These are phyloP conservation scores for Cyberlindnera mycetangii DNA, from an alignment of 805 yeast species.

Conservation along the genomic window DNA sequence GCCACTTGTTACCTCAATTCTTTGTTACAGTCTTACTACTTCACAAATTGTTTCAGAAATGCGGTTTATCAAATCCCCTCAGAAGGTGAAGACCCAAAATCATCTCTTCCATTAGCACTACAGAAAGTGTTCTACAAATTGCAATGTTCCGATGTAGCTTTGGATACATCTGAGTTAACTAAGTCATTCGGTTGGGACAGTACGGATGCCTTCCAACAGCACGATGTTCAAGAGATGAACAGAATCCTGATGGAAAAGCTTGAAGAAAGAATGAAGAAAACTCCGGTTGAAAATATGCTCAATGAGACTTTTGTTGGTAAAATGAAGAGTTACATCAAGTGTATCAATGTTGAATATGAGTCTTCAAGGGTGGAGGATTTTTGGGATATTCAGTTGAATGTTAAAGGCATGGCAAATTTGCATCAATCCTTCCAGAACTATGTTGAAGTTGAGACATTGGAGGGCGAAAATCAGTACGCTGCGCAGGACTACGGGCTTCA, in stretches of 20 bases:
- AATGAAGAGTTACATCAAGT: constrained; percentile 92
- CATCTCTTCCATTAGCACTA: constrained; percentile 75
- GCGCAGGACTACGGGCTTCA: constrained; percentile 89
- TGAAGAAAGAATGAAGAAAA: constrained; percentile 88
- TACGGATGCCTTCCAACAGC: constrained; percentile 94
- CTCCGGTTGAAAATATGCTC: constrained; percentile 70
- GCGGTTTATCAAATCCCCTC: constrained; percentile 91
- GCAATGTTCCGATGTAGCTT: constrained; percentile 68
- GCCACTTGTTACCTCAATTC: constrained; percentile 98
- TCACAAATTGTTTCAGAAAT: constrained; percentile 77
- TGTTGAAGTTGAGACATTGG: constrained; percentile 81
- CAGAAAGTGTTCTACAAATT: constrained; percentile 85
- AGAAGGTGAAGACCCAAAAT: constrained; percentile 43
- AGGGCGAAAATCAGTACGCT: constrained; percentile 94
- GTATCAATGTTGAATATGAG: constrained; percentile 91
- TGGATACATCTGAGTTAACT: constrained; percentile 84
- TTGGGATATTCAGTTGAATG: constrained; percentile 97
- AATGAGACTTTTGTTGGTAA: constrained; percentile 90
- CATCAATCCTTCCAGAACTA: constrained; percentile 80
- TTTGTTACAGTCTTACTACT: constrained; percentile 82
- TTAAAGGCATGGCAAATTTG: constrained; percentile 72
- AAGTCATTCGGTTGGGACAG: constrained; percentile 97
- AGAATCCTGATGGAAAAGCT: constrained; percentile 93
- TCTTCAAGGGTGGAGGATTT: constrained; percentile 89
- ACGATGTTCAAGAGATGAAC: constrained; percentile 95